A percentile compares a stretch with the other conserved stretches of the same genome.
phyloP scores from a whole-genome alignment of 805 yeast species.

The Zygosaccharomyces bisporus region DNA sequence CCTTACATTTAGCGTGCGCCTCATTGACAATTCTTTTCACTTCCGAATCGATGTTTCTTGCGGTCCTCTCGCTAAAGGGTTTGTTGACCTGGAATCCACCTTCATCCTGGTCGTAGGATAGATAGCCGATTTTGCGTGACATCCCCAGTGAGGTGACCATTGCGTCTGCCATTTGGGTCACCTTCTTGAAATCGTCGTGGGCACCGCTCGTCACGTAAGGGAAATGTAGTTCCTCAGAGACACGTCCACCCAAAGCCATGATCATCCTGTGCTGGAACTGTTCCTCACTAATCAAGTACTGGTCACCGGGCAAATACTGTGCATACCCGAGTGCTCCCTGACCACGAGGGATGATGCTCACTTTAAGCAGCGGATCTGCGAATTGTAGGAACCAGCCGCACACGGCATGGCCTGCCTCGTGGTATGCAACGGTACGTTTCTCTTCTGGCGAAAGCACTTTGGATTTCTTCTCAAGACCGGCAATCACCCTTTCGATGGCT shows the following conservation, averaged over 20 bases:
- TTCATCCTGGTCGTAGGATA: conserved; percentile 42
- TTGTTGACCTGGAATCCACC: conserved; percentile 64
- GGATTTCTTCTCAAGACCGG: conserved; percentile 87
- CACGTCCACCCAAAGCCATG: conserved; percentile 94
- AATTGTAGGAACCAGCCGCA: conserved; percentile 88
- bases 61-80: conserved; percentile 87
- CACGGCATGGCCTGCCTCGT: conserved; percentile 96
- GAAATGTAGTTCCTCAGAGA: conserved; percentile 85
- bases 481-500: conserved; percentile 91
- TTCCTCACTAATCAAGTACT: conserved; percentile 68
- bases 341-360: conserved; percentile 92
- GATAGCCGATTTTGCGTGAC: conserved; percentile 72
- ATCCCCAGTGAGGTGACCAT: conserved; percentile 89
- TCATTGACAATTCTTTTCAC: conserved; percentile 72
- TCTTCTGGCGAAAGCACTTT: conserved; percentile 75
- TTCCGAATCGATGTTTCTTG: conserved; percentile 74
- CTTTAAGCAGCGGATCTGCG: conserved; percentile 90
- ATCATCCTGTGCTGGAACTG: conserved; percentile 81
- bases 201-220: conserved; percentile 88
- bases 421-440: conserved; percentile 83
- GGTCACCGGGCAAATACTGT: conserved; percentile 88
- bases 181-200: conserved; percentile 86
- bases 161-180: conserved; percentile 80
- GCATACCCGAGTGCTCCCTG: conserved; percentile 96
- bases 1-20: conserved; percentile 67